These are phyloP conservation scores for Pezicula carpinea DNA, from an alignment of 2,329 filamentous ascomycete genomes.

Conservation along the genomic window DNA sequence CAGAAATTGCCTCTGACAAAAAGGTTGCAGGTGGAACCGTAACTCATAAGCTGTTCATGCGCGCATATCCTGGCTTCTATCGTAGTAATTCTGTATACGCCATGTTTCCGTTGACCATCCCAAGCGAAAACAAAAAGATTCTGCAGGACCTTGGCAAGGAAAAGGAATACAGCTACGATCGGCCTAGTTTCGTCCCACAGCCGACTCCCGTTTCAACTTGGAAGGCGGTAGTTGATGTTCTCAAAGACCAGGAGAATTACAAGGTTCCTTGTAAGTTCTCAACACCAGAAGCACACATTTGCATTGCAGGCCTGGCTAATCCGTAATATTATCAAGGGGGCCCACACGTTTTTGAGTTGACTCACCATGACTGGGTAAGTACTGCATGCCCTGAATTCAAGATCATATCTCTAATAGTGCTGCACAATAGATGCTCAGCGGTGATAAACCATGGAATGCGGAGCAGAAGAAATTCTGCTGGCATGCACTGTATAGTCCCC, in stretches of 20 bases:
- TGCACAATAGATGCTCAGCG: conserved; percentile 44
- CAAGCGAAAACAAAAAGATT: conserved; percentile 65
- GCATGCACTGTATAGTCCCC: conserved; percentile 50
- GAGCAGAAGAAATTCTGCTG: conserved; percentile 48
- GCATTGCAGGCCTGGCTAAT: background rate
- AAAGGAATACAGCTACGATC: conserved; percentile 20
- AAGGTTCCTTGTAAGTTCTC: conserved; percentile 24
- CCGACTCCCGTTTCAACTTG: conserved; percentile 20
- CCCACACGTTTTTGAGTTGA: conserved; percentile 20
- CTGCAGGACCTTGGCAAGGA: conserved; percentile 50
- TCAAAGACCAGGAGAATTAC: conserved; percentile 23
- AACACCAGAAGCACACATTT: background rate
- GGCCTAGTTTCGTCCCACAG: conserved; percentile 12
- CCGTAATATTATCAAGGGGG: conserved; percentile 15
- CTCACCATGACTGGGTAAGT: conserved; percentile 33
- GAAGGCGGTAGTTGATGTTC: conserved; percentile 21
- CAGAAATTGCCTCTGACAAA: conserved; percentile 39
- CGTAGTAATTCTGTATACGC: conserved; percentile 71
- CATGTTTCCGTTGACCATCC: conserved; percentile 56
- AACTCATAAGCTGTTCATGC: conserved; percentile 76
- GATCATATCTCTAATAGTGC: no score
- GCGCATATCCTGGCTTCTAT: conserved; percentile 76
- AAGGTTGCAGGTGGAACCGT: conserved; percentile 72
- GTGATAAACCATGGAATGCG: conserved; percentile 42
- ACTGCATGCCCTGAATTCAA: no score